A percentile compares a stretch with the other conserved stretches of the same genome.
Evolutionary conservation across 441 rosid species (phyloP).

Genomic region (Adansonia grandidieri): DNA sequence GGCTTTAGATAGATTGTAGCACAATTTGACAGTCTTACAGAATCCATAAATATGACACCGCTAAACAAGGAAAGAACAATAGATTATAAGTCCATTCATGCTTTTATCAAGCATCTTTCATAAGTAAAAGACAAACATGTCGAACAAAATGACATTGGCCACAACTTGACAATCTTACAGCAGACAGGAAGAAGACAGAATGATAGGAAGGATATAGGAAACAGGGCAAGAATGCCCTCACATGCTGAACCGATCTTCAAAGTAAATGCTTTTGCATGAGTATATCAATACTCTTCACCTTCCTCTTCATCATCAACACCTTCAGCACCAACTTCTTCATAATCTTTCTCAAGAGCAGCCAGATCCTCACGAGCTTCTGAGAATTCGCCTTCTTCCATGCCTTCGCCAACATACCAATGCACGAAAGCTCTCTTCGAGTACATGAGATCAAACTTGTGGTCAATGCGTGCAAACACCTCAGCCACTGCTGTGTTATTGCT

Average conservation of each 20-base stretch:
- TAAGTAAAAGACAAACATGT: neutral
- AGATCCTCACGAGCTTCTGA: conserved; percentile 17
- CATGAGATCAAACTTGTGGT: conserved; percentile 93
- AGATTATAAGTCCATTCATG: neutral
- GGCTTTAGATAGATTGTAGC: neutral
- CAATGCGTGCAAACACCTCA: conserved; percentile 85
- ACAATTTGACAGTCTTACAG: conserved; percentile 33
- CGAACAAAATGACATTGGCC: neutral
- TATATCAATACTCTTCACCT: conserved; percentile 59
- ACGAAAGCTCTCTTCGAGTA: conserved; percentile 90
- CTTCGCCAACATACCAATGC: conserved; percentile 96
- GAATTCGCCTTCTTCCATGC: conserved; percentile 52
- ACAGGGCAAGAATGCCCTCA: neutral
- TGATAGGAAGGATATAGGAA: neutral
- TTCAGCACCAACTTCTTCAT: conserved; percentile 90
- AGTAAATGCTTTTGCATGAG: neutral
- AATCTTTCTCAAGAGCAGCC: conserved; percentile 67
- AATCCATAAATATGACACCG: conserved; percentile 12
- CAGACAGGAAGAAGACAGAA: neutral
- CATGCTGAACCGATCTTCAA: neutral
- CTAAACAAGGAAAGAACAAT: neutral
- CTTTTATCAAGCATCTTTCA: neutral
- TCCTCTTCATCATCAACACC: conserved; percentile 84
- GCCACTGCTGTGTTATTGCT: conserved; percentile 97
- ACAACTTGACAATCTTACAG: neutral